Evolutionary conservation across 148 eudicot genomes (phyloP).

Genomic region (Fagopyrum esculentum): DNA sequence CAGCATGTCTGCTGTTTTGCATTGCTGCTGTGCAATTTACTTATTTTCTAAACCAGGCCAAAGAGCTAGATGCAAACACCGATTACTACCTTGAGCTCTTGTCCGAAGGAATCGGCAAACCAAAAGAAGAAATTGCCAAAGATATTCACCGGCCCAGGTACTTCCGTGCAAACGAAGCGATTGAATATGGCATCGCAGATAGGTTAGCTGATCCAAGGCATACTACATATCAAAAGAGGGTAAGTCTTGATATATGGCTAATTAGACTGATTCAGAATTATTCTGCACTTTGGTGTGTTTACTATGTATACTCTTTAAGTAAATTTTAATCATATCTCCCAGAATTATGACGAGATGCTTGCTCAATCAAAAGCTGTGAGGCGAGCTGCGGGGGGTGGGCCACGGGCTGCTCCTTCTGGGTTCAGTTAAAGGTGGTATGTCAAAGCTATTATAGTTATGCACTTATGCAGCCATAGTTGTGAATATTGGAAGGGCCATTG

Average conservation of each 20-base stretch:
- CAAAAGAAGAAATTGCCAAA: conserved; percentile 64
- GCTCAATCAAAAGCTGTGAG: conserved; percentile 57
- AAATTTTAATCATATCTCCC: not conserved
- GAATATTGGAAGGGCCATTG: not conserved
- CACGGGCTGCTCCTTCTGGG: conserved; percentile 56
- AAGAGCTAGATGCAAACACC: conserved; percentile 65
- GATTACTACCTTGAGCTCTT: conserved; percentile 66
- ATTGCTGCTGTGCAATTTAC: not conserved
- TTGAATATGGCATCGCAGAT: conserved; percentile 86
- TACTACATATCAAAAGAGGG: conserved; percentile 52
- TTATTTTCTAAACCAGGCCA: conserved; percentile 37
- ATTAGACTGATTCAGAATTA: not conserved
- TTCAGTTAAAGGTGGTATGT: conserved; percentile 30
- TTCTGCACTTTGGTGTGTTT: not conserved
- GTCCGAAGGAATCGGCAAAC: conserved; percentile 75
- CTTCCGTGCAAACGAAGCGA: conserved; percentile 66
- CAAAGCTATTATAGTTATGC: not conserved
- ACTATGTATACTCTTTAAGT: not conserved
- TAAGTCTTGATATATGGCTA: conserved; percentile 16
- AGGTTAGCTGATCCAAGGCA: conserved; percentile 53
- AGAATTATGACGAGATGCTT: conserved; percentile 64
- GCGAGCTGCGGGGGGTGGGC: conserved; percentile 37
- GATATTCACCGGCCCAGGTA: conserved; percentile 59
- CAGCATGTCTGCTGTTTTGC: not conserved
- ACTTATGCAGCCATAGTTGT: conserved; percentile 2